Evolutionary conservation across 2,329 filamentous ascomycete genomes (phyloP).

Genomic region (Curvularia sp.): DNA sequence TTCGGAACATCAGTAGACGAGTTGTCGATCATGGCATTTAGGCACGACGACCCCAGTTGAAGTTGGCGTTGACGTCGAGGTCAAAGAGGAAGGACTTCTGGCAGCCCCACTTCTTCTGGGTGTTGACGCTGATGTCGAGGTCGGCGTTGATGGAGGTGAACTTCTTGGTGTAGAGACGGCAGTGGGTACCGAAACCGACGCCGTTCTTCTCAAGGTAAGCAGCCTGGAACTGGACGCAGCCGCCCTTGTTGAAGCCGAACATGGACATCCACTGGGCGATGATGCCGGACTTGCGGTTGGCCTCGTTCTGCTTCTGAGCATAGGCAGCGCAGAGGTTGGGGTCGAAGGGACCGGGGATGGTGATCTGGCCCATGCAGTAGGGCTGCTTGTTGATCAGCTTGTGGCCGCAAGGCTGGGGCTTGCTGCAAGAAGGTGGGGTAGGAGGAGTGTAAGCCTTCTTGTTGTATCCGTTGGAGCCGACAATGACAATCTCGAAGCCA

Average conservation of each 20-base stretch:
- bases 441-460: conserved; percentile 30
- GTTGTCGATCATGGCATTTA: not conserved
- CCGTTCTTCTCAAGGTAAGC: conserved; percentile 34
- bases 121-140: conserved; percentile 28
- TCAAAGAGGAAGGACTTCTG: conserved; percentile 36
- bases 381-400: conserved; percentile 35
- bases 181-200: conserved; percentile 34
- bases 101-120: conserved; percentile 27
- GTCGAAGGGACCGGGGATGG: conserved; percentile 38
- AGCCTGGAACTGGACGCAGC: conserved; percentile 36
- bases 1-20: conserved; percentile 2
- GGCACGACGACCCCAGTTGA: conserved; percentile 25
- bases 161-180: conserved; percentile 38
- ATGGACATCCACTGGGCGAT: conserved; percentile 21
- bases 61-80: conserved; percentile 31
- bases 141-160: conserved; percentile 26
- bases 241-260: conserved; percentile 30
- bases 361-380: conserved; percentile 36
- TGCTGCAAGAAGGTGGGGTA: conserved; percentile 30
- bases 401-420: conserved; percentile 31
- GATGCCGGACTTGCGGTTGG: conserved; percentile 29
- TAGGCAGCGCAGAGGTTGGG: conserved; percentile 34
- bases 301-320: conserved; percentile 33
- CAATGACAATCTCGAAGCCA: conserved; percentile 42
- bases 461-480: conserved; percentile 44